Base-by-base conservation (phyloP, 768 basidiomycete genomes). In the Hypholoma sublateritium region DNA sequence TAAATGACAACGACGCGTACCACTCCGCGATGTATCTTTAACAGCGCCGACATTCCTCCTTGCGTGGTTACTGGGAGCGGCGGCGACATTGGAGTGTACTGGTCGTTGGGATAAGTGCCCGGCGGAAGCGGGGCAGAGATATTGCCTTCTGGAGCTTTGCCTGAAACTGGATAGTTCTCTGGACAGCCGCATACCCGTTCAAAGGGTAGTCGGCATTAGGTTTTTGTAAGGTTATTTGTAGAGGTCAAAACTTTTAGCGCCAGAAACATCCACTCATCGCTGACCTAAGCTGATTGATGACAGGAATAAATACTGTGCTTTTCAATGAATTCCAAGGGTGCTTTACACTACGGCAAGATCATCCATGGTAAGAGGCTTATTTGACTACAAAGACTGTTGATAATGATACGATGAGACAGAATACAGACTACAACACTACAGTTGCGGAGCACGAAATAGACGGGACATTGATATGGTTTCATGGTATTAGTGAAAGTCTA, bases 321-420 rank as follows among this genome's bases (percentile, higher is more conserved):
- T 14, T 36, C 7, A n/a, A 39, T 4, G 37, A 39, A n/a, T 13
- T 39, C 37, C 37, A 39, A 39, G 37, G 37, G 4, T 39, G 37
- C 4, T 7, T 39, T 39, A 39, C 37, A 17, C 39, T 41, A 41
- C 16, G 6, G 39, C 7, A 17, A 6, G 5, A 41, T 41, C 39
- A 41, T 41, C 39, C 39, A 41, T 39, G 37, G 37, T 11, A 13
- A 39, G 4, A 11, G 24, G 24, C 21, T 21, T 8, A 47, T 47
- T 25, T n/a, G 17, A 53, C 53, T 53, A 53, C 53, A 53, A 21
- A 17, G 43, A 51, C 17, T 36, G 51, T 45, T 53, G 21, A 53
- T 53, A 45, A 53, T 45, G 53, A 53, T 53, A 53, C 53, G 53
- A 45, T 21, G 22, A 45, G 22, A 45, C 9, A 44, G 12, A 53